Evolutionary conservation across 495 filamentous ascomycete species (phyloP).

Genomic region (Xylaria nigripes): DNA sequence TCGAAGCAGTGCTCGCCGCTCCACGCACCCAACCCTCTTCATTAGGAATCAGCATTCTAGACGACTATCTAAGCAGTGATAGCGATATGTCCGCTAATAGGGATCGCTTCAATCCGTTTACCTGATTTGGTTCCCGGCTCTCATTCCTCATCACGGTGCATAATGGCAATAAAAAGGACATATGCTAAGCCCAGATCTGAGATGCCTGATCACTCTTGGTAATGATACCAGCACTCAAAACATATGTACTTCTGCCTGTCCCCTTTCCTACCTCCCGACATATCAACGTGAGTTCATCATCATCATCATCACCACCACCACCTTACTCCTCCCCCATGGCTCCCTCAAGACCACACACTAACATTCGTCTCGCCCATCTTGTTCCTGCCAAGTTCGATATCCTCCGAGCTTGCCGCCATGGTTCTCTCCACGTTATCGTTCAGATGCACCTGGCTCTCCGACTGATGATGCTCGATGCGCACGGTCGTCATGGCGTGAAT

Average conservation of each 20-base stretch:
- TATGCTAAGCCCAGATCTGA: too few relatives aligned
- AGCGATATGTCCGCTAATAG: too few relatives aligned
- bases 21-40: too few relatives aligned
- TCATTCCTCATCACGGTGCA: not conserved
- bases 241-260: not conserved
- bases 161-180: too few relatives aligned
- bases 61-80: too few relatives aligned
- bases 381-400: not conserved
- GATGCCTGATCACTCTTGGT: too few relatives aligned
- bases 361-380: not conserved
- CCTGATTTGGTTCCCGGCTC: not conserved
- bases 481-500: not conserved
- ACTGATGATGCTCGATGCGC: not conserved
- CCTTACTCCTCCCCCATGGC: not conserved
- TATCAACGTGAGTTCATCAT: too few relatives aligned
- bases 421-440: conserved; percentile 39
- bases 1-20: too few relatives aligned
- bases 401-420: not conserved
- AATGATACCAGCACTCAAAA: not conserved
- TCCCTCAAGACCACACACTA: not conserved
- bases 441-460: not conserved
- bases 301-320: not conserved
- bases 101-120: too few relatives aligned
- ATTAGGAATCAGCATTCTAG: too few relatives aligned
- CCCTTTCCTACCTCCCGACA: not conserved